phyloP scores from a whole-genome alignment of 1,139 yeast species.

The Blastobotrys indianensis region DNA sequence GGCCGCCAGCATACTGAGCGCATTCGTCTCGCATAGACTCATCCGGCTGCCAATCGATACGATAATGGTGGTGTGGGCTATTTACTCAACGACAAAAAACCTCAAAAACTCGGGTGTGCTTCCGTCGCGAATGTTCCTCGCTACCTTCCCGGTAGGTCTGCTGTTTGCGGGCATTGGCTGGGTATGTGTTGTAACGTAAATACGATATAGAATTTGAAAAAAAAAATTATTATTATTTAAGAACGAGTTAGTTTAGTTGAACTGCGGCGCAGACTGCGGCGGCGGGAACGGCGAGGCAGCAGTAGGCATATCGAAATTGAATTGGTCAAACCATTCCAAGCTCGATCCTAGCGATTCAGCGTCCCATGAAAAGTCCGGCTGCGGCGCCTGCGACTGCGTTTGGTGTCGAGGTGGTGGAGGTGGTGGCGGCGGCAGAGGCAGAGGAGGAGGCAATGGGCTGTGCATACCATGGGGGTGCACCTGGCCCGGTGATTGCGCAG shows the following conservation, averaged over 20 bases:
- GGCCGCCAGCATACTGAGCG: conserved; percentile 55
- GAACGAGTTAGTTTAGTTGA: too few species aligned
- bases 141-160: conserved; percentile 73
- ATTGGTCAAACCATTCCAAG: conserved; percentile 27
- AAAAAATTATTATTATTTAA: too few species aligned
- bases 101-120: conserved; percentile 63
- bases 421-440: neutral
- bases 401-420: neutral
- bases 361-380: conserved; percentile 2
- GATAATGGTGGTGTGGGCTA: conserved; percentile 63
- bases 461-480: neutral
- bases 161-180: conserved; percentile 70
- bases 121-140: conserved; percentile 63
- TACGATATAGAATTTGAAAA: too few species aligned
- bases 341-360: conserved; percentile 15
- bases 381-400: neutral
- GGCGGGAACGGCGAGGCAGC: too few species aligned
- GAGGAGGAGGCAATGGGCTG: neutral
- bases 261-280: too few species aligned
- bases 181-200: conserved; percentile 65
- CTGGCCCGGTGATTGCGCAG: neutral
- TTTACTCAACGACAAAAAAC: conserved; percentile 61
- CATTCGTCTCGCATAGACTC: conserved; percentile 49
- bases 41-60: conserved; percentile 50
- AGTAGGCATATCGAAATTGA: conserved; percentile 21